These are phyloP conservation scores for Gonapodya prolifera DNA, from an alignment of 192 early-diverging fungal genomes.

Conservation along the genomic window DNA sequence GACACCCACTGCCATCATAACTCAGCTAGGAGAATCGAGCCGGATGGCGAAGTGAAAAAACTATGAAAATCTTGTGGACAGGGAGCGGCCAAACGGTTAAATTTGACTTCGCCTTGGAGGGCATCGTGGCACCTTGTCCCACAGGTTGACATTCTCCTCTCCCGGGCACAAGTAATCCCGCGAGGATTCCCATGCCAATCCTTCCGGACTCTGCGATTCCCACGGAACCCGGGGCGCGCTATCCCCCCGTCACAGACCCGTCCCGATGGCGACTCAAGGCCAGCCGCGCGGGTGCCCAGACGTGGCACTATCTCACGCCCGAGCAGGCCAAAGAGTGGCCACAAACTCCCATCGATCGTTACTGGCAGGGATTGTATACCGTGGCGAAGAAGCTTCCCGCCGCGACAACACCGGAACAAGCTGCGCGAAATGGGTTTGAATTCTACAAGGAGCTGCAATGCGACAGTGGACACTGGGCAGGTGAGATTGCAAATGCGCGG, in stretches of 20 bases:
- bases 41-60: too few species aligned
- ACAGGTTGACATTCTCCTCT: too few species aligned
- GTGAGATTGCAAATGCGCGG: too few species aligned
- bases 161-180: too few species aligned
- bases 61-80: too few species aligned
- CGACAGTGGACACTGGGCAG: conserved; percentile 87
- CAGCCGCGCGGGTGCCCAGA: conserved; percentile 70
- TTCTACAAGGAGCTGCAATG: conserved; percentile 83
- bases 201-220: not conserved
- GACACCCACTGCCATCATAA: too few species aligned
- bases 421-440: conserved; percentile 82
- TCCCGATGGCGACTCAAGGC: conserved; percentile 74
- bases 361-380: conserved; percentile 62
- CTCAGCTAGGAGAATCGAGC: too few species aligned
- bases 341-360: conserved; percentile 68
- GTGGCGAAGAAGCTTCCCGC: conserved; percentile 29
- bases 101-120: too few species aligned
- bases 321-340: conserved; percentile 43
- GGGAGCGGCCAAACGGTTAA: too few species aligned
- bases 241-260: conserved; percentile 50
- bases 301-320: conserved; percentile 70
- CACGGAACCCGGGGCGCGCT: not conserved
- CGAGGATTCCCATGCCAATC: not conserved
- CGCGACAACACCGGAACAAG: conserved; percentile 57
- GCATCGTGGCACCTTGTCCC: too few species aligned